Evolutionary conservation across 495 filamentous ascomycete genomes (phyloP), one percentile per base, ranked within the genome.

Genomic region (Lineolata rhizophorae): DNA sequence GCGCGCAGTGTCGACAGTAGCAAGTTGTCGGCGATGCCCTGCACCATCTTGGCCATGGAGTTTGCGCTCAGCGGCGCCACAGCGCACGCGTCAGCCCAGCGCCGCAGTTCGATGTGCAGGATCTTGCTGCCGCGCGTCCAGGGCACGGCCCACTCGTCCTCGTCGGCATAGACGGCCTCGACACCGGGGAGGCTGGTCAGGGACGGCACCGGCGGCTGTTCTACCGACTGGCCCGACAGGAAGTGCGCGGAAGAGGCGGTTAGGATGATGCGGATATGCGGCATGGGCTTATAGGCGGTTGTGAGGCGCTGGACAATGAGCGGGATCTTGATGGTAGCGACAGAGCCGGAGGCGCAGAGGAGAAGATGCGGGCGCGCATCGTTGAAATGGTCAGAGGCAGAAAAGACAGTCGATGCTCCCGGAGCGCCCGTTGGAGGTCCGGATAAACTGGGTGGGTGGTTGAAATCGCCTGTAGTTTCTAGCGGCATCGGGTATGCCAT

Each of bases 311-410:
- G 34, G 30, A 76, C 47, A 33, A 93, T 82, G 34, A 63, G 59
- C 4, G 77, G 77, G 18, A 94, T 62, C 45, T 94, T 94, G 53
- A 93, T 87, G 5, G 82, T 82, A 29, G 84, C 85, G 21, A 93
- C 82, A 13, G 66, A 72, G 22, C 80, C 72, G 26, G 65, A 70
- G 14, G 73, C 74, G 28, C 74, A 76, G 27, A 93, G 65, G 13
- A 93, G 68, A 11, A 93, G 62, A 49, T 95, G 79, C n/a, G n/a
- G n/a, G n/a, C n/a, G n/a, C n/a, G n/a, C n/a, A n/a, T n/a, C n/a
- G n/a, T n/a, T n/a, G n/a, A n/a, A n/a, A n/a, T n/a, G n/a, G n/a
- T n/a, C n/a, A n/a, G n/a, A n/a, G n/a, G n/a, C n/a, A n/a, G n/a
- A n/a, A n/a, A n/a, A n/a, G n/a, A n/a, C n/a, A n/a, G n/a, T n/a